phyloP scores from a whole-genome alignment of 257 asterid species.

The Verbena officinalis region DNA sequence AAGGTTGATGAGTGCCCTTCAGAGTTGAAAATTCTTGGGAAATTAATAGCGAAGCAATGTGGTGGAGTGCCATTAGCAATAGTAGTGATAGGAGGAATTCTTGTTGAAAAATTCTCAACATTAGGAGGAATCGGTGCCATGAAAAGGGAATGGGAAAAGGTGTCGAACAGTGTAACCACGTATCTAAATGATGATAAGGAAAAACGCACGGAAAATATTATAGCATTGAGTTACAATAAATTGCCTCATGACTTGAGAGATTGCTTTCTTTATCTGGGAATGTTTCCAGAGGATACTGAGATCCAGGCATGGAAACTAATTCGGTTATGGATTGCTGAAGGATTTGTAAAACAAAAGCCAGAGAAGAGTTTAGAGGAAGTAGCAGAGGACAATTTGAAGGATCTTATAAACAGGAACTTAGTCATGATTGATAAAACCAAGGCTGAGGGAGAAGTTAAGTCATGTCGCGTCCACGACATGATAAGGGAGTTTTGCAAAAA shows the following conservation, averaged over 20 bases:
- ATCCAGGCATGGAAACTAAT: slow-evolving; percentile 43
- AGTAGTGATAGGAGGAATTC: slow-evolving; percentile 43
- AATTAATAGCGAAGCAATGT: slow-evolving; percentile 43
- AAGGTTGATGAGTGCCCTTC: slow-evolving; percentile 25
- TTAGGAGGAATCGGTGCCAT: background rate
- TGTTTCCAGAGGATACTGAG: slow-evolving; percentile 44
- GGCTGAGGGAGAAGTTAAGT: slow-evolving; percentile 38
- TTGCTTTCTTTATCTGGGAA: slow-evolving; percentile 53
- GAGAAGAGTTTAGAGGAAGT: slow-evolving; percentile 39
- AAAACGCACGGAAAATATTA: slow-evolving; percentile 13
- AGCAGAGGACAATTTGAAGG: slow-evolving; percentile 48
- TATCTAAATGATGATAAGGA: slow-evolving; percentile 14
- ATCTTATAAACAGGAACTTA: no score
- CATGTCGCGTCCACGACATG: slow-evolving; percentile 57
- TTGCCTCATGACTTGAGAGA: slow-evolving; percentile 48
- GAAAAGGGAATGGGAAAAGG: slow-evolving; percentile 33
- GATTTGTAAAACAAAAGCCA: slow-evolving; percentile 36
- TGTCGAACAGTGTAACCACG: slow-evolving; percentile 27
- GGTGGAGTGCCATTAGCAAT: slow-evolving; percentile 53
- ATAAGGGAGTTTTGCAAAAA: slow-evolving; percentile 56
- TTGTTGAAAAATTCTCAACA: slow-evolving; percentile 16
- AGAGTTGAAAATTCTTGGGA: slow-evolving; percentile 29
- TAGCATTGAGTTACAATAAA: slow-evolving; percentile 55
- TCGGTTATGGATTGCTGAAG: slow-evolving; percentile 58
- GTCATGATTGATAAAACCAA: slow-evolving; percentile 40